phyloP scores from a whole-genome alignment of 176 grass and related monocot genomes.

The Neostapfia colusana region DNA sequence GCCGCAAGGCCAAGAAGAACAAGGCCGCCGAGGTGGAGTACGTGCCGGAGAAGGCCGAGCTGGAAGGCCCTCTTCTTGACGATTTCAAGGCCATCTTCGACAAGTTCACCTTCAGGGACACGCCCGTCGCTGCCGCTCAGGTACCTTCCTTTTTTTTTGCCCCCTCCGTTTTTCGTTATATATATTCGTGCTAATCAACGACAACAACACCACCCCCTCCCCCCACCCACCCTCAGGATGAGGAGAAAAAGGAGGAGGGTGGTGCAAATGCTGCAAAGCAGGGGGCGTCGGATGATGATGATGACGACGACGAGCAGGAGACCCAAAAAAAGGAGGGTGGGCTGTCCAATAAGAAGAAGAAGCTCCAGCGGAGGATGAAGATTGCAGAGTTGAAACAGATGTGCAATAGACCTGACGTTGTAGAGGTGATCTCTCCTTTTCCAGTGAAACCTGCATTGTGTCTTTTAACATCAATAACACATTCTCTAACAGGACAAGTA shows the following conservation, averaged over 20 bases:
- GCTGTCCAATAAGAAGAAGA: conserved; percentile 89
- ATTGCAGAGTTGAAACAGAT: conserved; percentile 90
- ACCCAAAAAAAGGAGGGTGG: conserved; percentile 73
- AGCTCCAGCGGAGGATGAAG: conserved; percentile 86
- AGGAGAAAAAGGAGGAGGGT: conserved; percentile 63
- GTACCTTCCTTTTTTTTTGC: conserved; percentile 11
- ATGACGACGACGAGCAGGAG: conserved; percentile 45
- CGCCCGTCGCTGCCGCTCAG: conserved; percentile 37
- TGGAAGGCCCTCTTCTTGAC: conserved; percentile 63
- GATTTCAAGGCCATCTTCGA: conserved; percentile 79
- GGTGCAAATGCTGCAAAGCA: conserved; percentile 53
- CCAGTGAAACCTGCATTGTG: neutral
- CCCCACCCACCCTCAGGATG: conserved; percentile 55
- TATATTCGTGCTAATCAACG: too few species aligned
- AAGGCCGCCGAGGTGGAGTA: conserved; percentile 74
- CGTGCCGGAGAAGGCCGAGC: conserved; percentile 76
- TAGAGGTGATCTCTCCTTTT: conserved; percentile 54
- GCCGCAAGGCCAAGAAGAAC: conserved; percentile 49
- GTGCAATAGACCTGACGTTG: conserved; percentile 81
- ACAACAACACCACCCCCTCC: too few species aligned
- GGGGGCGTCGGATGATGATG: conserved; percentile 51
- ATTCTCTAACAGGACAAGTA: neutral
- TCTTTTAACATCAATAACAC: neutral
- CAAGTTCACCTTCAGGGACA: conserved; percentile 84
- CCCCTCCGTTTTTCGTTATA: too few species aligned